Conservation (phyloP, 352 stramenopile species). For the Peronospora farinosa region DNA sequence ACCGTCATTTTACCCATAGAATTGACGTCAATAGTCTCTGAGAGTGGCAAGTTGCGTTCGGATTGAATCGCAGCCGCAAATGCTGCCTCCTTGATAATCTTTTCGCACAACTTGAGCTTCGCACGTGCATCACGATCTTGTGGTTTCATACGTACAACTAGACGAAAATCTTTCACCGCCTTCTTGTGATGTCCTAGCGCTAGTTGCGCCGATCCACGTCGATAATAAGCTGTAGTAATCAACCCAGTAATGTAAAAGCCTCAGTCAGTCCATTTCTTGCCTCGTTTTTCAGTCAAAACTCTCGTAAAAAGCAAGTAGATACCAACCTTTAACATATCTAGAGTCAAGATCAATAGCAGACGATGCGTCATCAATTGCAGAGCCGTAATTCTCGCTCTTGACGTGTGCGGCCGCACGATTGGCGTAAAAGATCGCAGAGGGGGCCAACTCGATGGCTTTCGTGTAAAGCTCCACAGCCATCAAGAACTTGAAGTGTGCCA, state of each 20-base stretch:
- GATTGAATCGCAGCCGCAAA: conserved; percentile 96
- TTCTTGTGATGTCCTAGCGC: conserved; percentile 96
- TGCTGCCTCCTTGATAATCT: conserved; percentile 92
- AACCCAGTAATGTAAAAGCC: not conserved
- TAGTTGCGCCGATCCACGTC: conserved; percentile 93
- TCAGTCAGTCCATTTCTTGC: conserved; percentile 6
- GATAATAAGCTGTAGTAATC: conserved; percentile 89
- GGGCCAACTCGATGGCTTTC: conserved; percentile 79
- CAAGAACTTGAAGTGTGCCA: conserved; percentile 77
- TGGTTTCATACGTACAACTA: conserved; percentile 93
- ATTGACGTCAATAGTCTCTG: conserved; percentile 89
- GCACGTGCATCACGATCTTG: conserved; percentile 89
- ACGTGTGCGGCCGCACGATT: conserved; percentile 96
- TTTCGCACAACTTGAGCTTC: conserved; percentile 96
- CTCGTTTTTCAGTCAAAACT: not conserved
- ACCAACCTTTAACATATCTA: conserved; percentile 91
- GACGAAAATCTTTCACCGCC: conserved; percentile 94
- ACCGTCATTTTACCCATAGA: conserved; percentile 40
- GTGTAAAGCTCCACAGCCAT: conserved; percentile 86
- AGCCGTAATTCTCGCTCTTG: conserved; percentile 97
- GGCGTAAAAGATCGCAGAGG: conserved; percentile 90
- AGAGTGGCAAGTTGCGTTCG: conserved; percentile 90
- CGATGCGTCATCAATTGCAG: conserved; percentile 96
- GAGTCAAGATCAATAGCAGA: conserved; percentile 90
- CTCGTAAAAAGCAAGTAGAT: no score